Evolutionary conservation across 257 asterid species (phyloP).

Genomic region (Coffea canephora): DNA sequence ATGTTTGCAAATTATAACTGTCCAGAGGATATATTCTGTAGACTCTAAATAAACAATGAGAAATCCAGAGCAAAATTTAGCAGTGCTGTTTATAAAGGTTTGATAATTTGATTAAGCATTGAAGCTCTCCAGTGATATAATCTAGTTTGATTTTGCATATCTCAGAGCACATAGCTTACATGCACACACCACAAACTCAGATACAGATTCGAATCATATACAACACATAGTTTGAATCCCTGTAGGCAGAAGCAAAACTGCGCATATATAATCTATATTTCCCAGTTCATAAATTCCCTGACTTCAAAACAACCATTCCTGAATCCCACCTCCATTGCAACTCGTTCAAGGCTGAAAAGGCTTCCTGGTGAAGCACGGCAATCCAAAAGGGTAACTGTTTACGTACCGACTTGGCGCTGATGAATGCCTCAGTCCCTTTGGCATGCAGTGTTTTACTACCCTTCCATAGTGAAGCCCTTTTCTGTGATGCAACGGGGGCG

Average conservation of each 20-base stretch:
- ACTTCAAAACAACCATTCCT: neutral
- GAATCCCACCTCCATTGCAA: neutral
- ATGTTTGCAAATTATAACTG: neutral
- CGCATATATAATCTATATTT: neutral
- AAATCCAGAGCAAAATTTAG: neutral
- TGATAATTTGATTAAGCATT: neutral
- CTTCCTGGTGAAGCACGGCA: conserved; percentile 34
- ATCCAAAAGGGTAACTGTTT: conserved; percentile 50
- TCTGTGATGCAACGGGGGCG: conserved; percentile 36
- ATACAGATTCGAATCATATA: neutral
- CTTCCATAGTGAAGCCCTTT: conserved; percentile 26
- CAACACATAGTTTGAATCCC: neutral
- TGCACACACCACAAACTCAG: too few relatives aligned
- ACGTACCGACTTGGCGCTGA: conserved; percentile 84
- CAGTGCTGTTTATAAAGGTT: neutral
- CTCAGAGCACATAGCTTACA: neutral
- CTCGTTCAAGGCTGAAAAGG: neutral
- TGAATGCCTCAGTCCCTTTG: conserved; percentile 66
- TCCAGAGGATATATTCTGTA: neutral
- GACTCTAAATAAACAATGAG: neutral
- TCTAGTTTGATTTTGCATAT: neutral
- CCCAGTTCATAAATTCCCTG: neutral
- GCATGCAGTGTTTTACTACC: conserved; percentile 62
- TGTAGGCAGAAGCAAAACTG: neutral
- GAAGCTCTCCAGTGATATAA: neutral